Base-by-base conservation (phyloP, 2,329 filamentous ascomycete genomes). In the Phyllosticta citriasiana region DNA sequence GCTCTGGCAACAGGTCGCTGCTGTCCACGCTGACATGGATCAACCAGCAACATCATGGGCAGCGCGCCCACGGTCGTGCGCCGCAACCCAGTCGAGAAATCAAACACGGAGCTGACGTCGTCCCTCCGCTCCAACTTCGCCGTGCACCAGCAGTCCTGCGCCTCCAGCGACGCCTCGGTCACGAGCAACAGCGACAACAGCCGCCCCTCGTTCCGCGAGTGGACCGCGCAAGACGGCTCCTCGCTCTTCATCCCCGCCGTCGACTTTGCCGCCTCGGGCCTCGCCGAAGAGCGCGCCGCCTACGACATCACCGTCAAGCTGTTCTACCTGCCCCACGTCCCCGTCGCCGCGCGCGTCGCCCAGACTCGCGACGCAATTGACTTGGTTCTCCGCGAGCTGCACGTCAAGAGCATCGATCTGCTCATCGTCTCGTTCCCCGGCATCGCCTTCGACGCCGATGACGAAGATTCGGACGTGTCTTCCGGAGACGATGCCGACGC, bases 291-390 rank as follows among this genome's bases (percentile, higher is more conserved):
- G 67, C 80, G 88, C 26, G 80, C 83, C 63, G 86, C 91, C 67
- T 99, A 99, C 78, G 91, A 97, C 71, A 91, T 97, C 69, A 97
- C 93, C 0, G 87, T 94, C 64, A 99, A 99, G 76, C 77, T 99
- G 24, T 99, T 99, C 79, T 95, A 94, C 74, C 82, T 97, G 27
- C 88, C 91, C 2, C 84, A 83, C 19, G 83, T 89, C 59, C 80
- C 86, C 9, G 77, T 84, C 1, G 80, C 81, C 19, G 77, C 85
- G 65, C 84, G 93, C 63, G 83, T 83, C 66, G 78, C 80, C 60
- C 87, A 96, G 71, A 88, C 89, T 8, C 77, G 82, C 60, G 88
- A 95, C 70, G 93, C 94, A 1, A 80, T 99, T 66, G 79, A 84
- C 57, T 76, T 96, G 9, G 92, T 97, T 9, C 80, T 88, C 65